Percentiles rank a stretch among this genome's conserved stretches.
phyloP scores from a whole-genome alignment of 108 stramenopile genomes.

The Skeletonema marinoi region DNA sequence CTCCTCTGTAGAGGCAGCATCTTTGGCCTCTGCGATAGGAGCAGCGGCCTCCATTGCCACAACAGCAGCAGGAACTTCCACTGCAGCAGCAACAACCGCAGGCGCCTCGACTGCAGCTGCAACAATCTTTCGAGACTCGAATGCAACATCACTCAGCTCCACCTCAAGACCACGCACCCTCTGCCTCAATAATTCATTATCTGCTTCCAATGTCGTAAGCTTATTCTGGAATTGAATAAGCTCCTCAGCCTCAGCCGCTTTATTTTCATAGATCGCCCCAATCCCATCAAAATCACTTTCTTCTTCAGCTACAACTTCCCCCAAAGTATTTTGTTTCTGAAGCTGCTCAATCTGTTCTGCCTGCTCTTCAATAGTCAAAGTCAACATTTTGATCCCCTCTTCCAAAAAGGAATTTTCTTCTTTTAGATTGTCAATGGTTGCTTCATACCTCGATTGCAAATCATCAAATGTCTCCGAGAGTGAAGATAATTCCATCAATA shows the following conservation, averaged over 20 bases:
- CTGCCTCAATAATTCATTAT: constrained; percentile 19
- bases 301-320: constrained; percentile 10
- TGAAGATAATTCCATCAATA: constrained; percentile 17
- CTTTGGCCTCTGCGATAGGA: not conserved
- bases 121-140: constrained; percentile 27
- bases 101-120: not conserved
- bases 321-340: not conserved
- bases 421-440: constrained; percentile 6
- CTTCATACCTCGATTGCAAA: constrained; percentile 17
- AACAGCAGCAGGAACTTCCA: not conserved
- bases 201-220: constrained; percentile 12
- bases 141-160: constrained; percentile 38
- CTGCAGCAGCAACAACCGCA: too few relatives aligned
- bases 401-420: constrained; percentile 28
- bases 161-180: constrained; percentile 31
- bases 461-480: constrained; percentile 20
- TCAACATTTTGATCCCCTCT: constrained; percentile 16
- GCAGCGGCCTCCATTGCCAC: not conserved
- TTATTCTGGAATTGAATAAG: not conserved
- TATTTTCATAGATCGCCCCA: not conserved
- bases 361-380: constrained; percentile 29
- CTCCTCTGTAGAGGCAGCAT: not conserved
- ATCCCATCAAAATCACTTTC: not conserved
- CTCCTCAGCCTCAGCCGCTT: not conserved
- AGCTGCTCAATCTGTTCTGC: not conserved